These are phyloP conservation scores for Suillus discolor DNA, from an alignment of 768 basidiomycete species.

Conservation along the genomic window DNA sequence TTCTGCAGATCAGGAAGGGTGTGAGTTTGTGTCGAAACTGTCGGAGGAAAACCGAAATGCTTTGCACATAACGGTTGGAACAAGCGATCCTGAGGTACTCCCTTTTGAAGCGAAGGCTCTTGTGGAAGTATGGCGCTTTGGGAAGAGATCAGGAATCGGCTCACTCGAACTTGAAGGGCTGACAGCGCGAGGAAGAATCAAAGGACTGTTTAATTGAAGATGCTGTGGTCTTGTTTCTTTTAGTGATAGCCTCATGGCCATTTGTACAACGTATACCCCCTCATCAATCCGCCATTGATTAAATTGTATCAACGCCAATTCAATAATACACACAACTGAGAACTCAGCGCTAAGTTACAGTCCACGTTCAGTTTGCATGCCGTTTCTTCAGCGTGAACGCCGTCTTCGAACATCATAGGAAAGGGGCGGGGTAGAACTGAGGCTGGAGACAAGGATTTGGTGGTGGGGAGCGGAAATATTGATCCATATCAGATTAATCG, in stretches of 20 bases:
- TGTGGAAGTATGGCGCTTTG: slow-evolving; percentile 55
- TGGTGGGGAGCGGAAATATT: slow-evolving; percentile 55
- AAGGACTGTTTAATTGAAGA: slow-evolving; percentile 17
- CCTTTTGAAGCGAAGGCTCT: slow-evolving; percentile 74
- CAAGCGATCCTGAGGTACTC: slow-evolving; percentile 46
- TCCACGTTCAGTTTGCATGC: too few relatives aligned
- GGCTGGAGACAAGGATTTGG: background rate
- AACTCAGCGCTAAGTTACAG: too few relatives aligned
- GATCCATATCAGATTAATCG: slow-evolving; percentile 72
- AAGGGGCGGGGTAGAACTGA: background rate
- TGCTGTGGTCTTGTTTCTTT: background rate
- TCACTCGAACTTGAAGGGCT: slow-evolving; percentile 32
- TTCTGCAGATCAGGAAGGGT: slow-evolving; percentile 38
- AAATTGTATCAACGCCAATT: background rate
- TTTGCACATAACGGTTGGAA: slow-evolving; percentile 91
- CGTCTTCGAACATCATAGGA: slow-evolving; percentile 27
- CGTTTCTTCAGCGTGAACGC: slow-evolving; percentile 13
- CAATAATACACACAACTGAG: background rate
- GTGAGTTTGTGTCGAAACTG: slow-evolving; percentile 50
- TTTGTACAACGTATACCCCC: background rate
- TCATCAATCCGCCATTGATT: background rate
- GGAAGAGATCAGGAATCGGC: slow-evolving; percentile 30
- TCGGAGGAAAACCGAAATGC: slow-evolving; percentile 46
- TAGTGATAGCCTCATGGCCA: background rate
- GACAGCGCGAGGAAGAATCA: slow-evolving; percentile 33